These are phyloP conservation scores for Ustilago tritici DNA, from an alignment of 1,284 basidiomycete species.

Conservation along the genomic window DNA sequence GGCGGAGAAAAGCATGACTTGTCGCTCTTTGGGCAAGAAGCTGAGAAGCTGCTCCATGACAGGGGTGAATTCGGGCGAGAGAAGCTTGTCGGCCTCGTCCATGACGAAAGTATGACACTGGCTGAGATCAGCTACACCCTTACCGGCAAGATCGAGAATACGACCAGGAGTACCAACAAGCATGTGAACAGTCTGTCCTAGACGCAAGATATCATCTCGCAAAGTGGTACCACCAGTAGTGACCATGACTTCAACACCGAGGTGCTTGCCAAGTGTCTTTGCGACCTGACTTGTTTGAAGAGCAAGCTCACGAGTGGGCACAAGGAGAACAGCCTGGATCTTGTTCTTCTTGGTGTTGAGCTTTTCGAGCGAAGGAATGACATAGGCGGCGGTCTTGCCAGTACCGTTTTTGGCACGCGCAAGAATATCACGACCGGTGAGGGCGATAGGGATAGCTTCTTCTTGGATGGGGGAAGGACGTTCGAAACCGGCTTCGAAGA, in stretches of 20 bases:
- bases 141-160: conserved; percentile 93
- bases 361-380: conserved; percentile 95
- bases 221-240: conserved; percentile 98
- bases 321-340: conserved; percentile 78
- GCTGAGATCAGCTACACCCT: conserved; percentile 91
- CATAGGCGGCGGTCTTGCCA: conserved; percentile 93
- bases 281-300: conserved; percentile 92
- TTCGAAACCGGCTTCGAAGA: conserved; percentile 77
- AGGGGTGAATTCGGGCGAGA: conserved; percentile 96
- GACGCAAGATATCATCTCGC: conserved; percentile 91
- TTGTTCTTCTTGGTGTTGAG: conserved; percentile 86
- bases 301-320: conserved; percentile 68
- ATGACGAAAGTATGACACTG: conserved; percentile 86
- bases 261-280: conserved; percentile 95
- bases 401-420: conserved; percentile 75
- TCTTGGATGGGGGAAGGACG: conserved; percentile 97
- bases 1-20: conserved; percentile 99
- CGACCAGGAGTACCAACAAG: conserved; percentile 97
- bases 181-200: conserved; percentile 91
- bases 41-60: conserved; percentile 96
- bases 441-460: conserved; percentile 76
- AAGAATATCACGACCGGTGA: conserved; percentile 79
- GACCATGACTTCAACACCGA: conserved; percentile 97
- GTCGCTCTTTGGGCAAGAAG: conserved; percentile 85
- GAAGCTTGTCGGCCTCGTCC: conserved; percentile 97